Base-by-base conservation (phyloP, 2,329 filamentous ascomycete genomes). In the Stemphylium beticola region DNA sequence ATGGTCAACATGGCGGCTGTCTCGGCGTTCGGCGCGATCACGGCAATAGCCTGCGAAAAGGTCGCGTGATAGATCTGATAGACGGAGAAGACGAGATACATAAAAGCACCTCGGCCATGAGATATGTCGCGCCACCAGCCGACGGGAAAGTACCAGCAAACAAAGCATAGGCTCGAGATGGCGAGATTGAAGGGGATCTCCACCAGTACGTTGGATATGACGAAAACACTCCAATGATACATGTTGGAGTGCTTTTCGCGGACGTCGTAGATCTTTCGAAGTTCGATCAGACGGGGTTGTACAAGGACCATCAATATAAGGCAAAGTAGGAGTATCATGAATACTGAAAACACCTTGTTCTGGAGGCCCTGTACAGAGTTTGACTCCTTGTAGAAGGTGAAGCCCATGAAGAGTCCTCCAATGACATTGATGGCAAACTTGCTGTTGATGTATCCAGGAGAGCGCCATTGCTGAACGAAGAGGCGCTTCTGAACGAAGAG, bases 381-480 rank as follows among this genome's bases (percentile, higher is more conserved):
- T 0, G 49, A 55, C 31, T 55, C 49, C 20, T 49, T 22, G 53
- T 53, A 66, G 49, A 64, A 66, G 3, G 61, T 41, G 33, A 67
- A 62, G 24, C 61, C 62, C 17, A 33, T 55, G 5, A 62, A 50
- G 2, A 67, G 50, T 1, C 58, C 22, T 29, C 41, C 54, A 3
- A 39, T 52, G n/a, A 54, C 22, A 69, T 85, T 89, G 11, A 95
- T 84, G 1, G 82, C 78, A 1, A 82, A 68, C 79, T 96, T 96
- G 65, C 88, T 86, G 77, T 92, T 93, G 71, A 96, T 91, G 78
- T 96, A 96, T 2, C 86, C 84, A 0, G 92, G 91, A 0, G 87
- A 92, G 49, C 92, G 87, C 91, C 91, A 96, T 81, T 93, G 93
- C 72, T 95, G 90, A 68, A 91, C 83, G 78, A 93, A 92, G n/a